Base-by-base conservation (phyloP, 331 rosid species). In the Dryas integrifolia region DNA sequence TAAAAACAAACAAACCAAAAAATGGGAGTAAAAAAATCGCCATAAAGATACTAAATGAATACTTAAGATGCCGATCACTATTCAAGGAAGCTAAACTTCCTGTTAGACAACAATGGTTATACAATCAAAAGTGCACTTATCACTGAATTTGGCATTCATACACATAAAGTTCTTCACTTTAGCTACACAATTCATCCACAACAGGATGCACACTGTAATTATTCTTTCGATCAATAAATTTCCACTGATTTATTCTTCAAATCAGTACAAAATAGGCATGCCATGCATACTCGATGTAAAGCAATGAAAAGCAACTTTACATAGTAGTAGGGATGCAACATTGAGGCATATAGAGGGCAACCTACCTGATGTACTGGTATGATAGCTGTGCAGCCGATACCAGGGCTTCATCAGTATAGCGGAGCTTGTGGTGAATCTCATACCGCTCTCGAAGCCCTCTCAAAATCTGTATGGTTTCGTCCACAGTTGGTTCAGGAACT, bases 351-450 rank as follows among this genome's bases (percentile, higher is more conserved):
- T 47, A 13, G 7, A 16, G 18, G 7, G 3, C 21, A 35, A 9
- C 48, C 35, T 78, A 89, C 97, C 97, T 92, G 73, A 92, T 89
- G 79, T 92, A 92, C 81, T 92, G 97, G 76, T 92, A 71, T 5
- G 97, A 92, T 53, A 92, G 82, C 79, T 79, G 85, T 6, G 97
- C 96, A 47, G 97, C 97, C 64, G 94, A 80, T 48, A 85, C 83
- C 60, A 92, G 87, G 15, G 97, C 88, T 18, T 92, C 96, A 74
- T 92, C 97, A 3, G 96, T 89, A 63, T 92, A 92, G 6, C 90
- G 92, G 65, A 92, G 97, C 83, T 92, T 92, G 89, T 92, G 96
- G 70, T 92, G 97, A 79, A 89, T 85, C 83, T 92, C 97, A 67
- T 92, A 92, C 1, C 96, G 93, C 70, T 89, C 97, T 47, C 97